Evolutionary conservation across 805 yeast genomes (phyloP).

Genomic region (Barnettozyma sucrosica): DNA sequence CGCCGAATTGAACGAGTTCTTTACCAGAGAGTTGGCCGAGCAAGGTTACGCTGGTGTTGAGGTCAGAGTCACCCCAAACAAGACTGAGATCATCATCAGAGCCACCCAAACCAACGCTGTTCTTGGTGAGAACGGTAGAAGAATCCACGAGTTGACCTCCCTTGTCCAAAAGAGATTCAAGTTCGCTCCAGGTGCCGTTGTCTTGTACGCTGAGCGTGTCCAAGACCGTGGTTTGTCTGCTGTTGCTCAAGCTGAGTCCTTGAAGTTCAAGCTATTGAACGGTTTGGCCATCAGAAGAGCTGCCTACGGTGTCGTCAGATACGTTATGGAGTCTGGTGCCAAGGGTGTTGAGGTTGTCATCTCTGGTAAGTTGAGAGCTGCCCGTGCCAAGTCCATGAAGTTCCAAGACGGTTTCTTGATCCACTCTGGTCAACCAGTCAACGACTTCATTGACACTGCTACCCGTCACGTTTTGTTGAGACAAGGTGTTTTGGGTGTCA

Average conservation of each 20-base stretch:
- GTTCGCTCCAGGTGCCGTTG: constrained; percentile 88
- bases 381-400: constrained; percentile 99
- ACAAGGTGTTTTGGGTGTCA: constrained; percentile 99
- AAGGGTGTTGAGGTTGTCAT: constrained; percentile 99
- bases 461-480: constrained; percentile 99
- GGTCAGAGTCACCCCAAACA: constrained; percentile 97
- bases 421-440: constrained; percentile 99
- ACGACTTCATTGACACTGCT: constrained; percentile 96
- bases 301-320: constrained; percentile 99
- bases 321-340: constrained; percentile 99
- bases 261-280: constrained; percentile 94
- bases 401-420: constrained; percentile 99
- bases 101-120: constrained; percentile 99
- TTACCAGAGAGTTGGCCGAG: constrained; percentile 99
- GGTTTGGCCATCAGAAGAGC: constrained; percentile 99
- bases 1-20: constrained; percentile 99
- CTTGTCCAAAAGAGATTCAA: constrained; percentile 98
- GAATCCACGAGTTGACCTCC: constrained; percentile 97
- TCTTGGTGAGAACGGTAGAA: constrained; percentile 99
- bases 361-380: constrained; percentile 99
- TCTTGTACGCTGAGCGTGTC: constrained; percentile 97
- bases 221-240: constrained; percentile 99
- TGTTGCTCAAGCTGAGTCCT: constrained; percentile 99
- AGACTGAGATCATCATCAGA: constrained; percentile 97
- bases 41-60: constrained; percentile 99